Conservation (phyloP, 345 rosid species). For the Euphorbia tirucalli region DNA sequence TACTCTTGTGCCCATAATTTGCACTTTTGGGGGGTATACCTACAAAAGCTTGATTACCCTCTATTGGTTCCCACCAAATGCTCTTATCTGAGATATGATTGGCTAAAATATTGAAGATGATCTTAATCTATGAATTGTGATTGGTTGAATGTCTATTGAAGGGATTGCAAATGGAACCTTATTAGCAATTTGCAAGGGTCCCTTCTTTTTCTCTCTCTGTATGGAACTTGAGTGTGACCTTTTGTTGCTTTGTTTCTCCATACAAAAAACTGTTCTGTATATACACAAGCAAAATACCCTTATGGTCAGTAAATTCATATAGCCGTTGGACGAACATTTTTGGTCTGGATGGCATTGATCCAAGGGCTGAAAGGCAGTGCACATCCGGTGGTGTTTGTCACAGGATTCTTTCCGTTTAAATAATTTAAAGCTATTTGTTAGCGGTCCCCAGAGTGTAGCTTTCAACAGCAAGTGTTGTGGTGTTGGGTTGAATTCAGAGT, state of each 20-base stretch:
- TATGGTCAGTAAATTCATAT: background rate
- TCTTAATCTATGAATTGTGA: conserved; percentile 29
- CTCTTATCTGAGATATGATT: conserved; percentile 36
- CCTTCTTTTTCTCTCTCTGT: background rate
- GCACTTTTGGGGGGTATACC: conserved; percentile 17
- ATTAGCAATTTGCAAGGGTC: background rate
- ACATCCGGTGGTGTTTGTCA: background rate
- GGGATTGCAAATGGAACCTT: conserved; percentile 43
- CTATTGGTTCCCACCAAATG: conserved; percentile 26
- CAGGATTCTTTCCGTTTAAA: conserved; percentile 5
- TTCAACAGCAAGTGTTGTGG: conserved; percentile 15
- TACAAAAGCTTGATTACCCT: background rate
- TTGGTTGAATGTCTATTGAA: conserved; percentile 32
- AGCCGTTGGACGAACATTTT: background rate
- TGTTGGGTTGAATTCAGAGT: background rate
- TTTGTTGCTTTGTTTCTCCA: conserved; percentile 16
- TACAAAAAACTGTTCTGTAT: background rate
- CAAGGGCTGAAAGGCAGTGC: background rate
- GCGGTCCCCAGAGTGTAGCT: conserved; percentile 29
- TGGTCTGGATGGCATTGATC: background rate
- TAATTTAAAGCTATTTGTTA: conserved; percentile 15
- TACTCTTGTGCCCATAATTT: background rate
- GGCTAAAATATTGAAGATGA: conserved; percentile 32
- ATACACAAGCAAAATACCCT: background rate
- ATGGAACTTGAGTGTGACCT: conserved; percentile 8